Percentiles rank a stretch among this genome's conserved stretches.
Conservation (phyloP, 2,329 filamentous ascomycete species). For the Verticillium nubilum region DNA sequence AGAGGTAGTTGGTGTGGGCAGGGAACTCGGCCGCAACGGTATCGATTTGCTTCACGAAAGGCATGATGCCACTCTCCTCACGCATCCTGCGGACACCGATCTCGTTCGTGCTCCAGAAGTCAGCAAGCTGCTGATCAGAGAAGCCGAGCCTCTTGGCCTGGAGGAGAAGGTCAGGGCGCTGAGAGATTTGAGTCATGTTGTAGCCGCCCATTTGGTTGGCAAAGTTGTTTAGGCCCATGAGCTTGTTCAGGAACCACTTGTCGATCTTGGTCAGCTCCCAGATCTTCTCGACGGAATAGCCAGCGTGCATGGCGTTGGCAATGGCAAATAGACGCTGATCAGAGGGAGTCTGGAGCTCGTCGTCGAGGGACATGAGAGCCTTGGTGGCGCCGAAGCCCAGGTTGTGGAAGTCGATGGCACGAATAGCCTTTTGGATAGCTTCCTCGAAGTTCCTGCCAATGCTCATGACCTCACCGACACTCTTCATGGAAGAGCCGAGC, state of each 20-base stretch:
- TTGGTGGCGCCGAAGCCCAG: conserved; percentile 89
- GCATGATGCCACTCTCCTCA: conserved; percentile 79
- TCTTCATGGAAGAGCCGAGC: conserved; percentile 98
- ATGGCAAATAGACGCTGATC: conserved; percentile 97
- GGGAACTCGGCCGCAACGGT: conserved; percentile 97
- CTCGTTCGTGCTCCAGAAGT: conserved; percentile 93
- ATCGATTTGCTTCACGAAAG: conserved; percentile 96
- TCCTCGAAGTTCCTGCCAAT: conserved; percentile 97
- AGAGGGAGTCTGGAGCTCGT: conserved; percentile 93
- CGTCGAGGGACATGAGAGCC: conserved; percentile 91
- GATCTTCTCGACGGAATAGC: conserved; percentile 93
- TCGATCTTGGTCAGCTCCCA: conserved; percentile 98
- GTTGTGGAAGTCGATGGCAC: conserved; percentile 91
- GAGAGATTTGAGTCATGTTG: conserved; percentile 57
- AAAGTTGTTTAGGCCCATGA: conserved; percentile 89
- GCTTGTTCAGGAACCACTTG: conserved; percentile 93
- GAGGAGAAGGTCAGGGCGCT: conserved; percentile 61
- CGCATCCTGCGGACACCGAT: conserved; percentile 79
- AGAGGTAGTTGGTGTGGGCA: conserved; percentile 90
- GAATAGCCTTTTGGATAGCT: conserved; percentile 96
- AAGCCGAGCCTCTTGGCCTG: conserved; percentile 93
- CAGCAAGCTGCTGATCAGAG: conserved; percentile 86
- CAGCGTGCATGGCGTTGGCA: conserved; percentile 92
- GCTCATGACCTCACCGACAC: conserved; percentile 98
- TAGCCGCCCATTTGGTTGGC: conserved; percentile 70